Base-by-base conservation (phyloP, 192 early-diverging fungal genomes). In the Umbelopsis sp. region DNA sequence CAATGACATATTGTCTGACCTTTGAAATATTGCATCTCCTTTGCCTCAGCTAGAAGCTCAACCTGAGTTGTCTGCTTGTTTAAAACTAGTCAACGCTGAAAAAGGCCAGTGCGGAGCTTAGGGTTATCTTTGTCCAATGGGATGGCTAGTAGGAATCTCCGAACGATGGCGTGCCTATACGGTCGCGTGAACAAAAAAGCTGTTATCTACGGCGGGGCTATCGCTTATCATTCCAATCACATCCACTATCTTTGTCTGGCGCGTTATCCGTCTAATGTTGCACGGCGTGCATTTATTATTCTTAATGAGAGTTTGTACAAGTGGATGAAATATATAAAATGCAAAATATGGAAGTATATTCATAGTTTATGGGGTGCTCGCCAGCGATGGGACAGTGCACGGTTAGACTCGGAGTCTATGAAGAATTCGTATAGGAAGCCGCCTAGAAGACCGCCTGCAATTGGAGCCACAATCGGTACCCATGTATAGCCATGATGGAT, bases 391-490 rank as follows among this genome's bases (percentile, higher is more conserved):
- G 56, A 34, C 16, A 62, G 31, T 12, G 56, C 56, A 16, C 56
- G 56, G 26, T 62, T 62, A 11, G 56, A 34, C 16, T 29, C 25
- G 12, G 56, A 62, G 54, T 89, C 81, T 43, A 90, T 83, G 43
- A 92, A 85, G 71, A 86, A 73, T 51, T 87, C 86, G 81, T 90
- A 90, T 32, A 83, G 67, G 32, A 85, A 72, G 45, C 85, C 88
- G 69, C 89, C 92, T 14, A 82, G 10, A 36, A 85, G 45, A 1
- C 82, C 92, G 29, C 92, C 92, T n/a, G 83, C 25, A 70, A 92
- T 74, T 34, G 92, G 92, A 65, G 88, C 88, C 50, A 90, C 80
- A 11, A 87, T 73, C 14, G 92, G 92, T 32, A 94, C 85, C 83
- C 87, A 90, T 70, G 88, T 88, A 74, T 94, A 94, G 81, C 88